Evolutionary conservation across 1,139 yeast genomes (phyloP).

Genomic region (Petasospora rhodanensis): DNA sequence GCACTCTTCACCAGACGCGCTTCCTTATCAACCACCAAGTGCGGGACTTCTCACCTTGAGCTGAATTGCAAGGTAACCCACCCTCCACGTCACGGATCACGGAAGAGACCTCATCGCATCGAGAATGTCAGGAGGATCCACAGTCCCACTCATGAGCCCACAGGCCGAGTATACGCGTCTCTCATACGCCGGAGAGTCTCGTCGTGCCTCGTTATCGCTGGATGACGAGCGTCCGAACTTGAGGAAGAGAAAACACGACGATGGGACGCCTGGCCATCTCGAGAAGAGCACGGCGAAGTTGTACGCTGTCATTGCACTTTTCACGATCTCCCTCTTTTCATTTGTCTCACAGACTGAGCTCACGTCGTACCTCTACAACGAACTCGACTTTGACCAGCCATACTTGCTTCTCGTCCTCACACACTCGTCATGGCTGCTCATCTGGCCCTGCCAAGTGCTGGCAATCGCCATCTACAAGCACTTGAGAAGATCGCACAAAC

Average conservation of each 20-base stretch:
- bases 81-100: no score
- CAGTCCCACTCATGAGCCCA: conserved; percentile 5
- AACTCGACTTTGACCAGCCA: conserved; percentile 62
- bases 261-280: conserved; percentile 8
- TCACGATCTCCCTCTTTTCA: conserved; percentile 54
- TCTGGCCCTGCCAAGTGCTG: conserved; percentile 73
- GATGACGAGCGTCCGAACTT: no score
- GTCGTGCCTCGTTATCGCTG: conserved; percentile 7
- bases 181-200: conserved; percentile 8
- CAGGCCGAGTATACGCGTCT: conserved; percentile 7
- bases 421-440: conserved; percentile 73
- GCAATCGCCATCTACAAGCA: conserved; percentile 43
- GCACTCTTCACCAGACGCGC: no score
- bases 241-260: background rate
- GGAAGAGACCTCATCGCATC: no score
- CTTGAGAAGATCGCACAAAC: conserved; percentile 27
- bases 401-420: conserved; percentile 62
- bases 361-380: conserved; percentile 64
- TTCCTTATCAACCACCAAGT: no score
- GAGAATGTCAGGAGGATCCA: no score
- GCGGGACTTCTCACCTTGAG: no score
- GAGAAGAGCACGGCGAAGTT: conserved; percentile 34
- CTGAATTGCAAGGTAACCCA: no score
- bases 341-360: conserved; percentile 80
- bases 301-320: conserved; percentile 50